Evolutionary conservation across 495 filamentous ascomycete species (phyloP).

Genomic region (Neurospora sp.): DNA sequence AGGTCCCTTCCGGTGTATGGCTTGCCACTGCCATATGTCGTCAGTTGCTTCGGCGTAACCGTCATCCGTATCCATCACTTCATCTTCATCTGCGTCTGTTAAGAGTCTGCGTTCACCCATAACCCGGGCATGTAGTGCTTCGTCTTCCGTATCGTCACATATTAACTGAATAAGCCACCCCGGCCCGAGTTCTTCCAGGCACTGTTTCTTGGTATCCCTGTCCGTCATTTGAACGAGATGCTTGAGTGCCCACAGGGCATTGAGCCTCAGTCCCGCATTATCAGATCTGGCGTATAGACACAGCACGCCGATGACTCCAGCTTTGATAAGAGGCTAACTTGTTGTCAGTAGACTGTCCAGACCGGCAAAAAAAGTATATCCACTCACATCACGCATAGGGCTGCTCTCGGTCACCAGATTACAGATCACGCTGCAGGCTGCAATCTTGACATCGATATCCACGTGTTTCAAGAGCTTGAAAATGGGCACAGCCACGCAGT

Average conservation of each 20-base stretch:
- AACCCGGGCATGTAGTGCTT: conserved; percentile 26
- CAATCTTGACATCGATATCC: conserved; percentile 73
- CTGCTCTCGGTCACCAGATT: conserved; percentile 82
- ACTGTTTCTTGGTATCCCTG: conserved; percentile 59
- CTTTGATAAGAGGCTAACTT: conserved; percentile 56
- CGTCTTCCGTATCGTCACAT: conserved; percentile 45
- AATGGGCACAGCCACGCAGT: conserved; percentile 69
- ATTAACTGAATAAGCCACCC: conserved; percentile 74
- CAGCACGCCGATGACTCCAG: conserved; percentile 64
- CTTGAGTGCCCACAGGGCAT: conserved; percentile 88
- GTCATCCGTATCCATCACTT: conserved; percentile 50
- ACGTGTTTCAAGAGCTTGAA: conserved; percentile 64
- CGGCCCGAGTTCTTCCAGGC: conserved; percentile 64
- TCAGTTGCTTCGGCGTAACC: conserved; percentile 15
- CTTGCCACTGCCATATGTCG: conserved; percentile 11
- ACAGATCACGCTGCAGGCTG: conserved; percentile 68
- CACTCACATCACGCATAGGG: conserved; percentile 74
- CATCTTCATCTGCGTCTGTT: conserved; percentile 42
- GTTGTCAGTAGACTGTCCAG: conserved; percentile 16
- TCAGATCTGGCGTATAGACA: conserved; percentile 76
- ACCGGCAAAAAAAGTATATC: background rate
- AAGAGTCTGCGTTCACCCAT: conserved; percentile 17
- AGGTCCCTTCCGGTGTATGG: conserved; percentile 4
- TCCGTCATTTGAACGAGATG: conserved; percentile 62
- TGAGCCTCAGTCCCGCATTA: conserved; percentile 60